Conservation (phyloP, 305 asterid species). For the Lippia alba region DNA sequence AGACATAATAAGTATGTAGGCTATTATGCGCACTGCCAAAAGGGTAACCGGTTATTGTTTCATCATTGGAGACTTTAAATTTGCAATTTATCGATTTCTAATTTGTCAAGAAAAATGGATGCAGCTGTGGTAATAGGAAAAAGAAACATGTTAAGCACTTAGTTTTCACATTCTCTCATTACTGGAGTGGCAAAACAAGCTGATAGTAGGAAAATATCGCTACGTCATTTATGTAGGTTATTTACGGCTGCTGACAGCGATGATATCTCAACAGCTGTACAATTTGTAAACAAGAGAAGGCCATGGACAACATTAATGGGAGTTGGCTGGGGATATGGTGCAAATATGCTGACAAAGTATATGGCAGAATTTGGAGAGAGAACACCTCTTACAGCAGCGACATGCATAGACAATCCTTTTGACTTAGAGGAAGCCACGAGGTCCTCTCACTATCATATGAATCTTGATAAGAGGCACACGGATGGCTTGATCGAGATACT, state of each 20-base stretch:
- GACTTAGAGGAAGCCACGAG: constrained; percentile 87
- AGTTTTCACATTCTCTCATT: constrained; percentile 40
- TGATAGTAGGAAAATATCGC: constrained; percentile 58
- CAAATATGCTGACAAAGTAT: constrained; percentile 97
- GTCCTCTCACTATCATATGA: constrained; percentile 53
- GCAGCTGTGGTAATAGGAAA: constrained; percentile 11
- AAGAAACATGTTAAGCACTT: constrained; percentile 19
- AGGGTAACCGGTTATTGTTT: constrained; percentile 1
- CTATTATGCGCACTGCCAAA: neutral
- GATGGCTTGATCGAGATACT: constrained; percentile 80
- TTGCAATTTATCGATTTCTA: neutral
- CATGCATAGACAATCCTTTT: constrained; percentile 93
- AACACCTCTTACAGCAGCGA: constrained; percentile 93
- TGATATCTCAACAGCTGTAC: constrained; percentile 88
- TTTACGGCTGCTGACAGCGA: constrained; percentile 99
- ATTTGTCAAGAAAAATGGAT: constrained; percentile 23
- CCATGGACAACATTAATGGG: constrained; percentile 94
- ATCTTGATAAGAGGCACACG: constrained; percentile 62
- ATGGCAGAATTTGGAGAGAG: constrained; percentile 88
- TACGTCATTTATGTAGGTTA: constrained; percentile 85
- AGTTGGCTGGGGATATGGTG: constrained; percentile 96
- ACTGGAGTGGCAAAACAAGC: constrained; percentile 52
- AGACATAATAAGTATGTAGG: constrained; percentile 1
- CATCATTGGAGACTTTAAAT: neutral
- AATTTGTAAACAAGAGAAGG: constrained; percentile 76